Evolutionary conservation across 345 rosid genomes (phyloP), one percentile per base, ranked within the genome.

Genomic region (Iberis pinnata): DNA sequence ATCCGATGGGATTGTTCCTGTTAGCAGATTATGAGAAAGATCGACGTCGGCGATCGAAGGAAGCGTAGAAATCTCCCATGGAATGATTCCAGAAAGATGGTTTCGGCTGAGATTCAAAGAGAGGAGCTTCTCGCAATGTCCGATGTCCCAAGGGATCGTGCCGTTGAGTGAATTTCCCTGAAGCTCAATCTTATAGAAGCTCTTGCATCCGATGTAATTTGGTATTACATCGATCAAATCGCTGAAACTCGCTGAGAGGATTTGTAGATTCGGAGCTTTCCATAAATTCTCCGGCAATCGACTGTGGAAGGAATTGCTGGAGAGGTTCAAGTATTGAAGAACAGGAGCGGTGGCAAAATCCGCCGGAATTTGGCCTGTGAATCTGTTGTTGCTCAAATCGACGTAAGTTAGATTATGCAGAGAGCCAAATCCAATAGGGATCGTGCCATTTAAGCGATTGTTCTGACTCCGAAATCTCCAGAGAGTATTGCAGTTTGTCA

Each of bases 1-100:
- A 66, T 68, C 78, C 7, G 94, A 75, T 2, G 99, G 97, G 47
- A 93, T 93, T 1, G 95, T 65, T 4, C 99, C 99, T 8, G 90
- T 78, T 50, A 93, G 70, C 27, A 67, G 59, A 63, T 93, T 93
- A 19, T 53, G 75, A 8, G 99, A 93, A 31, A 93, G 80, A 56
- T 93, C 99, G 4, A 88, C 73, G 47, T 73, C 85, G 2, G 94
- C 75, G 32, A 93, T 82, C 0, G 78, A 68, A 0, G 87, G 94
- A 47, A 93, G 79, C 2, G 74, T 48, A 1, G 99, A 88, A 2
- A 93, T 83, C 58, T 88, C 89, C 88, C 80, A 71, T 0, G 97
- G 97, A 12, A 93, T 93, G 15, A 78, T 79, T 1, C 95, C 99
- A 7, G 79, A 49, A 25, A 93, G 80, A 31, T 75, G 71, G 56